Evolutionary conservation across 352 stramenopile genomes (phyloP), one percentile per base, ranked within the genome.

Genomic region (Phytophthora pisi): DNA sequence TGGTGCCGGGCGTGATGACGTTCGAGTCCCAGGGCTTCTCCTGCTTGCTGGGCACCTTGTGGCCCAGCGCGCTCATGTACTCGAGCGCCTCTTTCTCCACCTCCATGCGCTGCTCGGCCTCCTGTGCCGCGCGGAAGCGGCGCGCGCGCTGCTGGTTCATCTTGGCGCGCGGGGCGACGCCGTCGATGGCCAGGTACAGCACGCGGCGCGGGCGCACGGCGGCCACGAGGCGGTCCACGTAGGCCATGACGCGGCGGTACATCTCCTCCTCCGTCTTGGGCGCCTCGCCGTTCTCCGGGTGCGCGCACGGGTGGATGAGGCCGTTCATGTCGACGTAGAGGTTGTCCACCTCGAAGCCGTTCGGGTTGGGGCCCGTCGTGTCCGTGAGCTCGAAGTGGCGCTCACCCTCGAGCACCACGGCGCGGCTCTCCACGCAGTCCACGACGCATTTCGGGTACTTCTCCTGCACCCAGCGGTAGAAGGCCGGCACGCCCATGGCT

Each of bases 281-380:
- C 55, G 84, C 74, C 46, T 93, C 86, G 36, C 85, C 87, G 57
- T 89, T 84, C 79, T 99, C 97, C 18, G 97, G 97, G 80, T 99
- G 98, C 5, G 95, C 96, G 74, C 98, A 99, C 20, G 97, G 97
- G 75, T 99, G 98, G 75, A 99, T 99, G 54, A 99, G 98, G 3
- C 98, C 98, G 78, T 99, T 99, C 97, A 99, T 99, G 76, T 99
- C 98, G 34, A 99, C 90, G 69, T 99, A 99, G 46, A 99, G 84
- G 79, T 99, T 99, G 81, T 99, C 97, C 49, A 98, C 96, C 64
- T 98, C 92, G 51, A 98, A 96, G 61, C 86, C 90, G 46, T 98
- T 98, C 4, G 95, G 95, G 77, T 98, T 99, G 16, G 96, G 92
- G 13, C 79, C 78, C 0, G 82, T 84, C 13, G 82, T 84, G 64